Evolutionary conservation across 164 flowering plant genomes (phyloP).

Genomic region (Nelumbo lutea): DNA sequence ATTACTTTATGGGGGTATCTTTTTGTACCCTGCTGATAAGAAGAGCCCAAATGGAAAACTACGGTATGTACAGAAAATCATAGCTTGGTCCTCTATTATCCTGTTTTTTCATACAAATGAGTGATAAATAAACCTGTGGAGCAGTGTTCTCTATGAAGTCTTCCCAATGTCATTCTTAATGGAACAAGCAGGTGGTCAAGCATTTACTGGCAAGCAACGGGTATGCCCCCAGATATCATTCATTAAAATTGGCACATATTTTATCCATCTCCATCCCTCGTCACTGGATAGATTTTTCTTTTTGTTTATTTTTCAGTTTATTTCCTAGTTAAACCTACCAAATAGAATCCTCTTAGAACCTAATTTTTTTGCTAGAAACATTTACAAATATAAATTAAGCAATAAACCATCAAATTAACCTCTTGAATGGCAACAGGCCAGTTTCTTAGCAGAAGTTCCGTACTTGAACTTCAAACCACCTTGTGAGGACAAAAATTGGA

Average conservation of each 20-base stretch:
- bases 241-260: neutral
- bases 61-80: constrained; percentile 44
- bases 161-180: constrained; percentile 90
- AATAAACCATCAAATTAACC: neutral
- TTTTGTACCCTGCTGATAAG: constrained; percentile 96
- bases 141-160: constrained; percentile 89
- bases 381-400: too few relatives aligned
- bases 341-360: neutral
- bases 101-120: neutral
- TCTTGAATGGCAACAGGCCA: neutral
- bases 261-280: neutral
- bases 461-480: neutral
- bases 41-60: constrained; percentile 94
- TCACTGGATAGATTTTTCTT: neutral
- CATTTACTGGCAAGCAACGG: constrained; percentile 83
- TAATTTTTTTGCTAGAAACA: neutral
- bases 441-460: neutral
- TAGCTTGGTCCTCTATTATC: neutral
- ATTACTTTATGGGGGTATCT: constrained; percentile 94
- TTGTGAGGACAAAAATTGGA: neutral
- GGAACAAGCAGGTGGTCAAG: constrained; percentile 92
- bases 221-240: constrained; percentile 25
- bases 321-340: neutral
- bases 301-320: neutral
- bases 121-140: constrained; percentile 4